Evolutionary conservation across 768 basidiomycete species (phyloP).

Genomic region (Pleurotus djamor): DNA sequence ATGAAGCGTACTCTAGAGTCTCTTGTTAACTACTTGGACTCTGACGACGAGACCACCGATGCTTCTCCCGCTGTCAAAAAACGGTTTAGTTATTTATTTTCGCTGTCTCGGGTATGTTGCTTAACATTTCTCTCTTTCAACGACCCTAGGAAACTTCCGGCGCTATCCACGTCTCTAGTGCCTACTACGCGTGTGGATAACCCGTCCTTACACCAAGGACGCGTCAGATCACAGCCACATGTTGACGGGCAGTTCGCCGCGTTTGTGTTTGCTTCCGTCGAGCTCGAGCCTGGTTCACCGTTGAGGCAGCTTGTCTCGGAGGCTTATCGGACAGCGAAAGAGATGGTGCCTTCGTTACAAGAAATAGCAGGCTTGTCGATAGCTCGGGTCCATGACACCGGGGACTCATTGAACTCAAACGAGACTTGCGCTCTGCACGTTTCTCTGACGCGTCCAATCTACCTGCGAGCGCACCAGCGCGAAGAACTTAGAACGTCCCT

Average conservation of each 20-base stretch:
- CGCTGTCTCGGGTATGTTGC: not conserved
- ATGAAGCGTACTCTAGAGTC: not conserved
- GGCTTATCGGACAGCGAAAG: slow-evolving; percentile 40
- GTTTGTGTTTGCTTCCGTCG: slow-evolving; percentile 73
- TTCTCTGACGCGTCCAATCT: slow-evolving; percentile 82
- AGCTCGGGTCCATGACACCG: slow-evolving; percentile 11
- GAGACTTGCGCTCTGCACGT: slow-evolving; percentile 63
- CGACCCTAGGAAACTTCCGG: slow-evolving; percentile 57
- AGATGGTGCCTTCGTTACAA: slow-evolving; percentile 44
- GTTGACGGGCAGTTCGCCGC: slow-evolving; percentile 85
- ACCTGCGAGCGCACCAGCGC: slow-evolving; percentile 75
- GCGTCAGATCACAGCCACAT: slow-evolving; percentile 71
- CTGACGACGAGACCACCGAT: not conserved
- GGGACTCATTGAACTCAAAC: too few species aligned
- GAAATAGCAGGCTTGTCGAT: slow-evolving; percentile 27
- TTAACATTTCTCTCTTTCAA: not conserved
- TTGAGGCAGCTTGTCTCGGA: slow-evolving; percentile 46
- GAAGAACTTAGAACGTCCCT: slow-evolving; percentile 69
- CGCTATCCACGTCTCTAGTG: slow-evolving; percentile 48
- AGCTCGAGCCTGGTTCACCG: slow-evolving; percentile 35
- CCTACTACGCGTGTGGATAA: slow-evolving; percentile 59
- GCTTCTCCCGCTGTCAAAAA: not conserved
- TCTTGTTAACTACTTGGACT: not conserved
- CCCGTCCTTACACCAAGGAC: slow-evolving; percentile 83
- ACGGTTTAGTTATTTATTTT: not conserved